Evolutionary conservation across 441 rosid genomes (phyloP).

Genomic region (Gossypium davidsonii): DNA sequence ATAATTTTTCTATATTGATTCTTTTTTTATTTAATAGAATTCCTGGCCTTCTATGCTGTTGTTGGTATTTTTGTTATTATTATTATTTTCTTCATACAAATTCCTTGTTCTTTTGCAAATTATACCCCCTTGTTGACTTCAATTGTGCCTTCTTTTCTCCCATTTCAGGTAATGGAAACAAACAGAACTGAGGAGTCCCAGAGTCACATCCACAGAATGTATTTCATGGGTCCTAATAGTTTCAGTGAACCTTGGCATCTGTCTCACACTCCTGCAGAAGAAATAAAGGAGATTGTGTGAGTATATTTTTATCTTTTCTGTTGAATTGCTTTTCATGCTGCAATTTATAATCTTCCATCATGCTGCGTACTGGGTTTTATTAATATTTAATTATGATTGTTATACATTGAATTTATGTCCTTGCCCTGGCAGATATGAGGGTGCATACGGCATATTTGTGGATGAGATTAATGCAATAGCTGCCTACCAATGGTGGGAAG

Average conservation of each 20-base stretch:
- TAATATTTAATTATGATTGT: constrained; percentile 19
- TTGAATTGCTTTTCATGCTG: constrained; percentile 11
- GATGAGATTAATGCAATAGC: constrained; percentile 95
- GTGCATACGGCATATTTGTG: constrained; percentile 89
- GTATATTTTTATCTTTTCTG: constrained; percentile 23
- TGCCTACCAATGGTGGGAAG: constrained; percentile 99
- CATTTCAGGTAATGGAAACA: constrained; percentile 85
- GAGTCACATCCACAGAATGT: constrained; percentile 94
- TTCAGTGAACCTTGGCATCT: constrained; percentile 98
- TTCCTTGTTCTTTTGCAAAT: not conserved
- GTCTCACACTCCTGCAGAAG: constrained; percentile 91
- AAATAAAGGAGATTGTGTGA: constrained; percentile 95
- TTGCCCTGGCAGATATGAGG: constrained; percentile 68
- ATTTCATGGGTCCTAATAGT: constrained; percentile 95
- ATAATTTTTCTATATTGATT: constrained; percentile 9
- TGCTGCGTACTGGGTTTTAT: constrained; percentile 13
- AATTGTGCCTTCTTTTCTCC: constrained; percentile 7
- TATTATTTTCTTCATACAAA: not conserved
- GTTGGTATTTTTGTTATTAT: not conserved
- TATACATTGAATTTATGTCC: constrained; percentile 11
- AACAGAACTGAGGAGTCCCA: constrained; percentile 96
- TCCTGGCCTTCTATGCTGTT: not conserved
- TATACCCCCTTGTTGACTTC: not conserved
- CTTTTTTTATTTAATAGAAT: not conserved
- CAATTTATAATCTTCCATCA: not conserved